Conservation (phyloP, 768 basidiomycete genomes). For the Xerocomus potaroensis region DNA sequence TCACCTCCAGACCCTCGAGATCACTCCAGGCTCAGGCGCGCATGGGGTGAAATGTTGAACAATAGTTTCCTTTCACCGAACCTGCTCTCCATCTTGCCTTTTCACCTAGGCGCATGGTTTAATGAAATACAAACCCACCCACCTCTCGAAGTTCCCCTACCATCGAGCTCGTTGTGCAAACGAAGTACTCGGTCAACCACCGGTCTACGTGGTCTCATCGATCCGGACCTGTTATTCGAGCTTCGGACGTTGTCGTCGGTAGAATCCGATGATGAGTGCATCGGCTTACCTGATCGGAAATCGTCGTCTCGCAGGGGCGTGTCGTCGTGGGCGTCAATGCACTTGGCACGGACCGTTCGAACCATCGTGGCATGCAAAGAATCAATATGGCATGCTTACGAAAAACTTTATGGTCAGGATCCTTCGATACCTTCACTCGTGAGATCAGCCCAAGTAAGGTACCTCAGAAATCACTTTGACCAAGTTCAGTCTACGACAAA, state of each 20-base stretch:
- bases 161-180: conserved; percentile 41
- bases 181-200: conserved; percentile 13
- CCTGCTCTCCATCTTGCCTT: conserved; percentile 57
- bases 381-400: conserved; percentile 63
- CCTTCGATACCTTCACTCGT: conserved; percentile 37
- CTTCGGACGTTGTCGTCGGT: conserved; percentile 25
- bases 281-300: conserved; percentile 8
- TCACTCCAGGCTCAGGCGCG: conserved; percentile 54
- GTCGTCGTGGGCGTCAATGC: conserved; percentile 54
- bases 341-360: conserved; percentile 56
- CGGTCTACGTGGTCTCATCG: conserved; percentile 22
- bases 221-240: conserved; percentile 30
- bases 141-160: conserved; percentile 49
- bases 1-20: conserved; percentile 48
- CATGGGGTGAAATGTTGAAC: conserved; percentile 67
- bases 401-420: conserved; percentile 40
- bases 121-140: conserved; percentile 47
- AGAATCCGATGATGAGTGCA: conserved; percentile 28
- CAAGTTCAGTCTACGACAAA: conserved; percentile 20
- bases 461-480: conserved; percentile 21
- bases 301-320: conserved; percentile 30
- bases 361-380: conserved; percentile 64
- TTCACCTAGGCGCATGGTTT: conserved; percentile 61
- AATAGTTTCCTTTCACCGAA: conserved; percentile 52
- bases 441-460: conserved; percentile 32